Percentiles rank a stretch among this genome's conserved stretches.
phyloP scores from a whole-genome alignment of 495 filamentous ascomycete species.

The Xylaria telfairii region DNA sequence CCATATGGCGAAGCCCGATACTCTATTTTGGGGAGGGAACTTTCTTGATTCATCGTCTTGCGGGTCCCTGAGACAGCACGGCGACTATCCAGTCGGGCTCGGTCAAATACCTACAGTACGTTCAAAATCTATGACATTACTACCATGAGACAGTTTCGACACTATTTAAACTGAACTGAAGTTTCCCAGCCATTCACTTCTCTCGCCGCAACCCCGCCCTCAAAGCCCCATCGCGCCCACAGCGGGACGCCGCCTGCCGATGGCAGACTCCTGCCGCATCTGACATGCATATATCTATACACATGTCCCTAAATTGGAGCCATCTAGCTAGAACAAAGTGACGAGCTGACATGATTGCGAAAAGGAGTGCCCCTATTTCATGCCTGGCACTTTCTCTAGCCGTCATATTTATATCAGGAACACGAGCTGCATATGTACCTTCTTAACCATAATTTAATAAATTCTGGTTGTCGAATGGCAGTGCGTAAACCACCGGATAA shows the following conservation, averaged over 20 bases:
- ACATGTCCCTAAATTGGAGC: background rate
- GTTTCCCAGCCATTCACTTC: conserved; percentile 5
- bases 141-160: conserved; percentile 4
- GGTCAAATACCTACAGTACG: background rate
- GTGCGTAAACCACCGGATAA: background rate
- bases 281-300: conserved; percentile 19
- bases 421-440: background rate
- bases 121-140: background rate
- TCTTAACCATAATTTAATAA: background rate
- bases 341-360: conserved; percentile 2
- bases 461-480: background rate
- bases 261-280: conserved; percentile 8
- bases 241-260: background rate
- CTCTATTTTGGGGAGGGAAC: too few species aligned
- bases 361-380: conserved; percentile 11
- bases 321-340: background rate
- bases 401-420: background rate
- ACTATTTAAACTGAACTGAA: conserved; percentile 1
- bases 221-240: background rate
- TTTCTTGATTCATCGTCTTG: background rate
- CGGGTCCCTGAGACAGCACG: background rate
- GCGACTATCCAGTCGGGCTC: background rate
- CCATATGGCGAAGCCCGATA: background rate
- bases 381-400: background rate
- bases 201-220: background rate